Evolutionary conservation across 805 yeast genomes (phyloP).

Genomic region (Candida schatavii): DNA sequence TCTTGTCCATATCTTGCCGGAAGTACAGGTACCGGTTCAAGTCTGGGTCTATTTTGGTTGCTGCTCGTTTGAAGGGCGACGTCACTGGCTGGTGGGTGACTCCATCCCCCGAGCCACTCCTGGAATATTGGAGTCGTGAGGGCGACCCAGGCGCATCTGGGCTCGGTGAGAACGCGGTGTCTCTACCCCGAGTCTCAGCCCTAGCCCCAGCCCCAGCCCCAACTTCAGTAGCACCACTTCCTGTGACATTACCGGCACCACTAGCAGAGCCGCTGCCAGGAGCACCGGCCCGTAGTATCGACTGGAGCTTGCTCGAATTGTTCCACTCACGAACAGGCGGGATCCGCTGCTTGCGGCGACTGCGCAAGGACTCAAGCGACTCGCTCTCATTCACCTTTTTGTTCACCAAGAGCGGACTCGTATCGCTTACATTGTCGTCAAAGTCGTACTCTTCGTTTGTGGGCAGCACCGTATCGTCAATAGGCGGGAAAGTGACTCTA

Average conservation of each 20-base stretch:
- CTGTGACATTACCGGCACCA: too few species aligned
- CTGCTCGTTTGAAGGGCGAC: background rate
- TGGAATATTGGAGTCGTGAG: background rate
- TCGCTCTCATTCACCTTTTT: conserved; percentile 32
- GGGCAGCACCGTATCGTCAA: conserved; percentile 22
- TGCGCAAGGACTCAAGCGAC: conserved; percentile 36
- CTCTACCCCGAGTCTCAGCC: too few species aligned
- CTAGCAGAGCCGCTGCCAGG: background rate
- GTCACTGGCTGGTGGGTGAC: background rate
- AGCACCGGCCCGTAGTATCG: background rate
- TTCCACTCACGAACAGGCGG: conserved; percentile 15
- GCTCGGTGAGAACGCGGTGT: background rate
- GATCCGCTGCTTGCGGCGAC: conserved; percentile 53
- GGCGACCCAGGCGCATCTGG: background rate
- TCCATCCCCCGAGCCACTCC: too few species aligned
- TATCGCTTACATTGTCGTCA: conserved; percentile 14
- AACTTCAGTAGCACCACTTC: background rate
- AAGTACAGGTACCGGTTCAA: conserved; percentile 82
- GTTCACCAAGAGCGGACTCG: conserved; percentile 27
- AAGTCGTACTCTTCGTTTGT: conserved; percentile 24
- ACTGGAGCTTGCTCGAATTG: background rate
- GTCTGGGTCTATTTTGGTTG: conserved; percentile 10
- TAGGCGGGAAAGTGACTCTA: conserved; percentile 3
- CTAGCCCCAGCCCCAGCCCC: too few species aligned
- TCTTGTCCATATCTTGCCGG: conserved; percentile 83